Evolutionary conservation across 2,329 filamentous ascomycete genomes (phyloP).

Genomic region (Pseudogymnoascus sp.): DNA sequence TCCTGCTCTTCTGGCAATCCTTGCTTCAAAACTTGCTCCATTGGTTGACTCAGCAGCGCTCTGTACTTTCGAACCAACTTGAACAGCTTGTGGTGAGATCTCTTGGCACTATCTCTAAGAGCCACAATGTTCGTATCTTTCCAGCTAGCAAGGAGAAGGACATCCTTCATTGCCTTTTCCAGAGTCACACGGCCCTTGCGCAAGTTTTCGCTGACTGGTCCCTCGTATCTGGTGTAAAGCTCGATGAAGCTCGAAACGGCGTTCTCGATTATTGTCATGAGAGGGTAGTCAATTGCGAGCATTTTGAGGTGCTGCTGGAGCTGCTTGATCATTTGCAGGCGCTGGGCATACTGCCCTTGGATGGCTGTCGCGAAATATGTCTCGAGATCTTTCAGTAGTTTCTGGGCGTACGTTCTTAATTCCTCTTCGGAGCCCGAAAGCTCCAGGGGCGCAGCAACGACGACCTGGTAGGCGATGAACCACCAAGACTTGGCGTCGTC

Average conservation of each 20-base stretch:
- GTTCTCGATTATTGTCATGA: constrained; percentile 50
- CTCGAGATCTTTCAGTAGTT: constrained; percentile 68
- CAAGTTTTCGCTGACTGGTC: constrained; percentile 57
- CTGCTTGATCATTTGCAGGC: constrained; percentile 63
- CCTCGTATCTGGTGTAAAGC: constrained; percentile 67
- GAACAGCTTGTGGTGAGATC: constrained; percentile 88
- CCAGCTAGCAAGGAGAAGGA: constrained; percentile 93
- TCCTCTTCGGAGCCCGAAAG: constrained; percentile 53
- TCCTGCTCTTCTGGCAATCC: constrained; percentile 46
- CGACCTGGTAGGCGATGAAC: constrained; percentile 89
- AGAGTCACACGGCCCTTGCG: constrained; percentile 60
- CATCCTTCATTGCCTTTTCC: constrained; percentile 89
- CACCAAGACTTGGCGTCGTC: constrained; percentile 86
- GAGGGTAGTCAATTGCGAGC: constrained; percentile 51
- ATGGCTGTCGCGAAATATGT: constrained; percentile 73
- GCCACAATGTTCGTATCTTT: constrained; percentile 94
- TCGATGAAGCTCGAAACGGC: constrained; percentile 69
- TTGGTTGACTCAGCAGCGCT: constrained; percentile 66
- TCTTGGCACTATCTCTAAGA: constrained; percentile 78
- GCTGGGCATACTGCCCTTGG: constrained; percentile 69
- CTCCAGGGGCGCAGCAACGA: constrained; percentile 67
- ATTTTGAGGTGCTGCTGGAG: constrained; percentile 58
- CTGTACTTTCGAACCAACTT: constrained; percentile 88
- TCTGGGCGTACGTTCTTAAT: constrained; percentile 56
- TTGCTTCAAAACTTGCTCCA: constrained; percentile 55